Evolutionary conservation across 257 asterid genomes (phyloP).

Genomic region (Ballota nigra): DNA sequence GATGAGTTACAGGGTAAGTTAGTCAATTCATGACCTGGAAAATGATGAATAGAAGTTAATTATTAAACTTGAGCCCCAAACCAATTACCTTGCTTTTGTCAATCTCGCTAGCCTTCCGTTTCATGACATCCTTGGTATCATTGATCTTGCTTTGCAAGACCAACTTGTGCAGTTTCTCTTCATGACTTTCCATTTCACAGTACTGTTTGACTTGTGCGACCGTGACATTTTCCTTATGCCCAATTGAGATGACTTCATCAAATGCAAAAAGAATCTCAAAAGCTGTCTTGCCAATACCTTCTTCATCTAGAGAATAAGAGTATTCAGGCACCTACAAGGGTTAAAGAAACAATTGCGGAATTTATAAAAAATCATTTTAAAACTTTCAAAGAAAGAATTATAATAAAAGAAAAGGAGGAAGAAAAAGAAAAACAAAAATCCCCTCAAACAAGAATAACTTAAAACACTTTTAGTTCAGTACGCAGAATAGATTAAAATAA

Average conservation of each 20-base stretch:
- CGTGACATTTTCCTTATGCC: slow-evolving; percentile 90
- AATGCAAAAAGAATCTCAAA: slow-evolving; percentile 90
- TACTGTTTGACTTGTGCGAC: slow-evolving; percentile 95
- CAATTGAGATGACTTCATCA: slow-evolving; percentile 89
- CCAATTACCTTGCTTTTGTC: slow-evolving; percentile 85
- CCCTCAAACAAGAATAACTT: neutral
- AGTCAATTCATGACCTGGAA: slow-evolving; percentile 23
- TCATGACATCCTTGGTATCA: slow-evolving; percentile 86
- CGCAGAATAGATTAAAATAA: neutral
- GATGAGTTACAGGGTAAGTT: slow-evolving; percentile 12
- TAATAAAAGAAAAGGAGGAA: neutral
- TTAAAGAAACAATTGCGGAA: slow-evolving; percentile 41
- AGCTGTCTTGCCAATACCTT: slow-evolving; percentile 79
- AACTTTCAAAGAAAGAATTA: neutral
- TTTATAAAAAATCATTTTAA: neutral
- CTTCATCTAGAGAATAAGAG: slow-evolving; percentile 89
- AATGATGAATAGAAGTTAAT: slow-evolving; percentile 10
- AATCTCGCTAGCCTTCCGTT: slow-evolving; percentile 90
- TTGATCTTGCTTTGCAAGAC: slow-evolving; percentile 81
- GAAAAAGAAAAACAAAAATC: neutral
- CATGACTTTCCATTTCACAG: slow-evolving; percentile 97
- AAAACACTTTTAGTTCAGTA: neutral
- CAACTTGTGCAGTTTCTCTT: slow-evolving; percentile 85
- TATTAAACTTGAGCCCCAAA: slow-evolving; percentile 11
- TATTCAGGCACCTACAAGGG: slow-evolving; percentile 82